Conservation (phyloP, 805 yeast genomes). For the Candida hispaniensis region DNA sequence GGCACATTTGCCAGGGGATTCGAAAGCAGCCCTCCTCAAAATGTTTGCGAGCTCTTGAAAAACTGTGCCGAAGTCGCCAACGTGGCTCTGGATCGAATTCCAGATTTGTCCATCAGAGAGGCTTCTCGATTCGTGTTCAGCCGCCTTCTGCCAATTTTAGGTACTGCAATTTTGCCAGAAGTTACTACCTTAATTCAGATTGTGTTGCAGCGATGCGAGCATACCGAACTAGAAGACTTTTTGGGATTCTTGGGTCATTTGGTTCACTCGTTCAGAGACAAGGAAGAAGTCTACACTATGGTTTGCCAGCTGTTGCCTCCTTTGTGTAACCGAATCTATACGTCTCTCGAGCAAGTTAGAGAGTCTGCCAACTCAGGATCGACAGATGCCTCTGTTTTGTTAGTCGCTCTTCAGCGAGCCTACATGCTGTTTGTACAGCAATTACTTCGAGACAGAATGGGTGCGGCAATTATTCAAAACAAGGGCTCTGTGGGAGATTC, state of each 20-base stretch:
- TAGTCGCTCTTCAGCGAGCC: conserved; percentile 54
- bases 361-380: conserved; percentile 32
- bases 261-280: conserved; percentile 60
- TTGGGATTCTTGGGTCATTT: conserved; percentile 81
- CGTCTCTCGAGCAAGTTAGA: conserved; percentile 36
- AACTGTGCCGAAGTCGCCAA: conserved; percentile 72
- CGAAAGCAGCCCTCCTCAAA: conserved; percentile 33
- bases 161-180: conserved; percentile 38
- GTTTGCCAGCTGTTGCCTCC: conserved; percentile 66
- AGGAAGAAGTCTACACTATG: conserved; percentile 59
- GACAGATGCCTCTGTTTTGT: conserved; percentile 58
- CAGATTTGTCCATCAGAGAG: conserved; percentile 60
- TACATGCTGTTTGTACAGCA: conserved; percentile 60
- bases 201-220: conserved; percentile 48
- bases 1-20: conserved; percentile 87
- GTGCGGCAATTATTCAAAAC: conserved; percentile 63
- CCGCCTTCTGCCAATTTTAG: conserved; percentile 68
- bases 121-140: conserved; percentile 82
- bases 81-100: conserved; percentile 69
- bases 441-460: conserved; percentile 63
- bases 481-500: conserved; percentile 50
- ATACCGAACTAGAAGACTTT: conserved; percentile 66
- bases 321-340: conserved; percentile 53
- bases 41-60: conserved; percentile 39
- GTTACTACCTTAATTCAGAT: conserved; percentile 64